A percentile compares a stretch with the other conserved stretches of the same genome.
phyloP scores from a whole-genome alignment of 2,329 filamentous ascomycete genomes.

The Paecilomyces dactylethromorphus region DNA sequence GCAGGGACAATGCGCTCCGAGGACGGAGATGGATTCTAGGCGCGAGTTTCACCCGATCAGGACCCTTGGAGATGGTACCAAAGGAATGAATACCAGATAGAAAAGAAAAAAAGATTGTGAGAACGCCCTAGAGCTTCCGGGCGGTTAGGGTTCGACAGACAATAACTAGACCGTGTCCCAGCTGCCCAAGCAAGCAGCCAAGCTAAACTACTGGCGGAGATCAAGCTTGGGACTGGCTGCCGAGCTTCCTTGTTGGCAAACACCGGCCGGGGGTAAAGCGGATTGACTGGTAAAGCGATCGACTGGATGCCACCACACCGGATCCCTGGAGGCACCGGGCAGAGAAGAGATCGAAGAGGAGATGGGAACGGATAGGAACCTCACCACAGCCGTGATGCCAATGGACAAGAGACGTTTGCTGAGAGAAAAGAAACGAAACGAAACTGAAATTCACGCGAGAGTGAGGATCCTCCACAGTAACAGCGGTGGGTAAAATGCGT shows the following conservation, averaged over 20 bases:
- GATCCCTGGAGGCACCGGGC: not conserved
- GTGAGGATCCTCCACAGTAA: not conserved
- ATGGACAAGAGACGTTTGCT: not conserved
- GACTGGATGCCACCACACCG: not conserved
- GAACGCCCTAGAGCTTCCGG: not conserved
- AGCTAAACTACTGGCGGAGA: not conserved
- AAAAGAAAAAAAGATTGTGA: not conserved
- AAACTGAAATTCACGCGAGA: not conserved
- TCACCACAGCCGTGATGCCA: not conserved
- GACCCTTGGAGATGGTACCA: not conserved
- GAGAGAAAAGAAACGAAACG: not conserved
- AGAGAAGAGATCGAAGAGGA: constrained; percentile 3
- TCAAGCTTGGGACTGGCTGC: not conserved
- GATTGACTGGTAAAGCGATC: constrained; percentile 1
- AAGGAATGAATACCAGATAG: not conserved
- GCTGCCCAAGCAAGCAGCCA: not conserved
- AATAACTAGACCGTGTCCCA: not conserved
- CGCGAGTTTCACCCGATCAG: not conserved
- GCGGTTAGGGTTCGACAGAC: not conserved
- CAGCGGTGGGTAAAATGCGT: not conserved
- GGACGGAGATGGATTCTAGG: not conserved
- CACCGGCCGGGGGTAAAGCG: constrained; percentile 2
- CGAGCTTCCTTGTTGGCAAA: constrained; percentile 1
- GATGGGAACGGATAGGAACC: constrained; percentile 2
- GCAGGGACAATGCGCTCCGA: not conserved